Percentiles rank a stretch among this genome's conserved stretches.
phyloP scores from a whole-genome alignment of 228 moss, liverwort and hornwort genomes.

The Sphagnum fallax region DNA sequence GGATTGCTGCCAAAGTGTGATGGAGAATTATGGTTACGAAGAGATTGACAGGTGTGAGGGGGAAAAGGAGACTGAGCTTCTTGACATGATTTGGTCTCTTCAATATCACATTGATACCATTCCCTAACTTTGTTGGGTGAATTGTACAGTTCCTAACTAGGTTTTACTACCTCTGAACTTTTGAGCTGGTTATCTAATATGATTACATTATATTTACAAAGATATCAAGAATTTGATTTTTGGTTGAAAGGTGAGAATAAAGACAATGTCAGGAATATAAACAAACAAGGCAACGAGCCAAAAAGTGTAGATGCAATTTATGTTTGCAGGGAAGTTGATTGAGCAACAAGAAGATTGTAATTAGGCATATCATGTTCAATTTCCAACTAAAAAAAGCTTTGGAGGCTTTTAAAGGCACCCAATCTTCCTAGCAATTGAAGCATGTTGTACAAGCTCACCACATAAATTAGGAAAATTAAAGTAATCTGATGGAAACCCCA shows the following conservation, averaged over 20 bases:
- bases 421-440: conserved; percentile 14
- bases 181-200: no score
- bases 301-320: no score
- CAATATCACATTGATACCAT: conserved; percentile 16
- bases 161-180: no score
- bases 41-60: conserved; percentile 9
- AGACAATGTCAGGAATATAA: no score
- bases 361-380: conserved; percentile 12
- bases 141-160: no score
- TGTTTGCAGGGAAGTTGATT: conserved; percentile 10
- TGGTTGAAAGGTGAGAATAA: no score
- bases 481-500: no score
- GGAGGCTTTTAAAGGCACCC: conserved; percentile 12
- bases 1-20: no score
- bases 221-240: no score
- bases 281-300: no score
- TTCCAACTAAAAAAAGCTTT: conserved; percentile 12
- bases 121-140: conserved; percentile 11
- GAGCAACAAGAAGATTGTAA: conserved; percentile 14
- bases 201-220: no score
- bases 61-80: conserved; percentile 12
- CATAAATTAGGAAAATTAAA: neutral
- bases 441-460: conserved; percentile 6
- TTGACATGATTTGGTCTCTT: conserved; percentile 19
- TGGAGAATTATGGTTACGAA: conserved; percentile 14